phyloP scores from a whole-genome alignment of 164 flowering plant genomes.

The Vitis vinifera region ASM3070453v1 NC_081809.1:6619501-6620000 shows the following conservation, averaged over 20 bases:
- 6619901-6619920: background rate
- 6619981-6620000: too few species aligned
- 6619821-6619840: background rate
- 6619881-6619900: background rate
- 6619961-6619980: too few species aligned
- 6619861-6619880: background rate
- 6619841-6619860: background rate
- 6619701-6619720: background rate
- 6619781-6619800: slow-evolving; percentile 68
- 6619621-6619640: background rate
- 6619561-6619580: background rate
- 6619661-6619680: background rate
- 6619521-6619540: background rate
- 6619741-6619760: slow-evolving; percentile 70
- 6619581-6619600: background rate
- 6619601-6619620: background rate
- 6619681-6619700: background rate
- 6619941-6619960: too few species aligned
- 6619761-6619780: slow-evolving; percentile 63
- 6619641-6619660: background rate
- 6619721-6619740: slow-evolving; percentile 55
- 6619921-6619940: background rate
- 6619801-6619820: background rate
- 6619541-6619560: background rate
- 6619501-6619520: background rate